Base-by-base conservation (phyloP, 2,329 filamentous ascomycete species). In the Colletotrichum sansevieriae region DNA sequence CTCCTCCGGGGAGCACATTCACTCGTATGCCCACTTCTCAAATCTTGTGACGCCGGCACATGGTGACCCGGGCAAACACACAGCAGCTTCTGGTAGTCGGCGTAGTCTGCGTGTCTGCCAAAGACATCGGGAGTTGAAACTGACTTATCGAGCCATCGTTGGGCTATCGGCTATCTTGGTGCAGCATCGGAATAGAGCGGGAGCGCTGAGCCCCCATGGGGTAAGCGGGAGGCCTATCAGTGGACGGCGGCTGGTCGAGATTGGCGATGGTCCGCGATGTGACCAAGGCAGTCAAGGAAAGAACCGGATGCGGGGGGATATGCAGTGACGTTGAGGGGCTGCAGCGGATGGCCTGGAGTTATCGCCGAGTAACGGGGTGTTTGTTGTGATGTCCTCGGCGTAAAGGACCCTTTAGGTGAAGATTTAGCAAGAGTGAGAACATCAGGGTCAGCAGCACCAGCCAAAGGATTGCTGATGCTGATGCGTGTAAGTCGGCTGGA, bases 171-270 rank as follows among this genome's bases (percentile, higher is more conserved):
- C 56, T 68, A 68, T 65, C 62, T 47, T 3, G 22, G 51, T 62
- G 57, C 61, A 43, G 33, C 13, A 9, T 68, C 66, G 66, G 66
- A 56, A 68, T 51, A 65, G 63, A 68, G 66, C 66, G 66, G 66
- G 62, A 68, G 66, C 33, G 56, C 41, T 41, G 54, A 44, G 55
- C 66, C 63, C 62, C 62, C 62, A 57, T 68, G 66, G 66, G 66
- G 62, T 65, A 65, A 61, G 66, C 18, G 47, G 56, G 66, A 60
- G 62, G 55, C 33, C 55, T 37, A 68, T 68, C 65, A 60, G 52
- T 63, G 55, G 65, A 18, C 59, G 37, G 37, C 37, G 35, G 59
- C 18, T 4, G 6, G n/a, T 13, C 18, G 43, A 33, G 43, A 59
- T 59, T 22, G n/a, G 43, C 44, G 54, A 35, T 13, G 11, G 47